phyloP scores from a whole-genome alignment of 495 filamentous ascomycete species.

The Aspergillus sparsus region DNA sequence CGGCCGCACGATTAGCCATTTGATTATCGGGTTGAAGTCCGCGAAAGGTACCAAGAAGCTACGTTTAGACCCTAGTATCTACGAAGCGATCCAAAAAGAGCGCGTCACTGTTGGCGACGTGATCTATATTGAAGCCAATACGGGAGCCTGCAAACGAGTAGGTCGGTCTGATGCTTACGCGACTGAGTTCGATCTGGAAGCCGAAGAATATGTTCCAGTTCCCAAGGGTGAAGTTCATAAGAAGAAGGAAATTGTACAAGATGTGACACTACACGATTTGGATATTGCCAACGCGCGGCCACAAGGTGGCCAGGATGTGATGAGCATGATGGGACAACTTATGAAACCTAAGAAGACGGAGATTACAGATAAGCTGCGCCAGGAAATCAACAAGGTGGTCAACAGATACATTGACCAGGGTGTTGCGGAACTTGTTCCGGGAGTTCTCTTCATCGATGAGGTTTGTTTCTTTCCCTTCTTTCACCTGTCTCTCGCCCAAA shows the following conservation, averaged over 20 bases:
- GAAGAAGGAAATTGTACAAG: slow-evolving; percentile 99
- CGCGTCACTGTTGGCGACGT: slow-evolving; percentile 93
- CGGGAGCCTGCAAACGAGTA: slow-evolving; percentile 93
- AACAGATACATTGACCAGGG: slow-evolving; percentile 98
- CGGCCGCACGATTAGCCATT: slow-evolving; percentile 88
- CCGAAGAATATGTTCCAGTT: slow-evolving; percentile 97
- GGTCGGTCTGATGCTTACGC: slow-evolving; percentile 94
- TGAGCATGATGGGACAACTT: slow-evolving; percentile 99
- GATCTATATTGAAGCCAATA: slow-evolving; percentile 98
- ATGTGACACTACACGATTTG: slow-evolving; percentile 93
- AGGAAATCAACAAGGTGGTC: slow-evolving; percentile 98
- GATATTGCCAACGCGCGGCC: slow-evolving; percentile 95
- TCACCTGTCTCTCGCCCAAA: not conserved
- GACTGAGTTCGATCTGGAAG: slow-evolving; percentile 97
- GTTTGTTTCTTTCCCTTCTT: slow-evolving; percentile 49
- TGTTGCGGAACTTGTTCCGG: slow-evolving; percentile 95
- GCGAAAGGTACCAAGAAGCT: slow-evolving; percentile 95
- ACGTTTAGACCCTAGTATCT: slow-evolving; percentile 93
- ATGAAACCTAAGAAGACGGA: slow-evolving; percentile 99
- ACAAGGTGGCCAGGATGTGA: slow-evolving; percentile 95
- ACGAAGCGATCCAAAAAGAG: slow-evolving; percentile 98
- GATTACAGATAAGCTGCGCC: slow-evolving; percentile 92
- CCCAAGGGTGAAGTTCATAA: slow-evolving; percentile 99
- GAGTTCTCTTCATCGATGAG: slow-evolving; percentile 98
- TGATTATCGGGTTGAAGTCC: slow-evolving; percentile 87